A percentile compares a stretch with the other conserved stretches of the same genome.
phyloP scores from a whole-genome alignment of 805 yeast genomes.

The Wickerhamomyces canadensis region DNA sequence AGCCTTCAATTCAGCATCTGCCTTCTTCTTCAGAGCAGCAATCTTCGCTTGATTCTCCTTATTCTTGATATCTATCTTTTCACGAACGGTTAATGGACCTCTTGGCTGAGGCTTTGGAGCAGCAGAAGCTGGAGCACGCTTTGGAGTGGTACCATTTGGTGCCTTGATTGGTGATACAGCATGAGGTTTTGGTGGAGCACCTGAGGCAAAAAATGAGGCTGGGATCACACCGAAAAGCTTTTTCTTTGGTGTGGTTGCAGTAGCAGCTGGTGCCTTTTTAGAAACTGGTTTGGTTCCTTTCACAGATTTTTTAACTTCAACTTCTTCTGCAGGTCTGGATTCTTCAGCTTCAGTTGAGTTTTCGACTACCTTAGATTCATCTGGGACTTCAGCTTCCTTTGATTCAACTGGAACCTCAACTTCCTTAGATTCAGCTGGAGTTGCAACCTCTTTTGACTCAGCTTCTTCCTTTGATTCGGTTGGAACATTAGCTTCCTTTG shows the following conservation, averaged over 20 bases:
- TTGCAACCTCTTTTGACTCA: slow-evolving; percentile 5
- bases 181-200: neutral
- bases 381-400: slow-evolving; percentile 1
- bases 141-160: slow-evolving; percentile 3
- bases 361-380: too few species aligned
- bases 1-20: slow-evolving; percentile 13
- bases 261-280: neutral
- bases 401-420: too few species aligned
- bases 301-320: slow-evolving; percentile 7
- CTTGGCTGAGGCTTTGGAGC: slow-evolving; percentile 2
- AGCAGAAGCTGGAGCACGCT: neutral
- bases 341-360: slow-evolving; percentile 11
- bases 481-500: neutral
- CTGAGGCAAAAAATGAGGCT: neutral
- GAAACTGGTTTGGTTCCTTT: neutral
- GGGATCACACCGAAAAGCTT: slow-evolving; percentile 13
- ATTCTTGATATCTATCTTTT: slow-evolving; percentile 14
- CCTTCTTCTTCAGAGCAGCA: slow-evolving; percentile 10
- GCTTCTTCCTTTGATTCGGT: neutral
- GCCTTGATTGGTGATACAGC: neutral
- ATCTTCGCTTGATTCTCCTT: slow-evolving; percentile 15
- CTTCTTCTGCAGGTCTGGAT: slow-evolving; percentile 5
- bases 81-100: slow-evolving; percentile 16
- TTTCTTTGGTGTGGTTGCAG: slow-evolving; percentile 5
- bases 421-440: too few species aligned